Percentiles rank a stretch among this genome's conserved stretches.
These are phyloP conservation scores for Rhizoclosmatium globosum DNA, from an alignment of 192 early-diverging fungal species.

Conservation along the genomic window DNA sequence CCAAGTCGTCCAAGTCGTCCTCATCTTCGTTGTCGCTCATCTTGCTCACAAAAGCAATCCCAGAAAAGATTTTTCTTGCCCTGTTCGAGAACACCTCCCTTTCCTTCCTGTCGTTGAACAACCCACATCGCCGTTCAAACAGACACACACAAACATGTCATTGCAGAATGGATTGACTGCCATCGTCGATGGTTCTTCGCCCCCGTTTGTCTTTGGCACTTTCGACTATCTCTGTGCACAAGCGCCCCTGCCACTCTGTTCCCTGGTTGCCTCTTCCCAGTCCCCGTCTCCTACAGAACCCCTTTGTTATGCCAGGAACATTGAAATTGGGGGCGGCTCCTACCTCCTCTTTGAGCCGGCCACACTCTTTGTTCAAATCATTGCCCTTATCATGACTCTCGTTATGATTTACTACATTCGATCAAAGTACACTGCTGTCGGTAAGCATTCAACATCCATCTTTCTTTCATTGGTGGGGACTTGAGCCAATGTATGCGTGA, in stretches of 20 bases:
- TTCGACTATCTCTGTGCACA: conserved; percentile 91
- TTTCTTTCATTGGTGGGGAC: conserved; percentile 14
- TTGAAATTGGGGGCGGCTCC: conserved; percentile 77
- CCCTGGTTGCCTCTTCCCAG: conserved; percentile 77
- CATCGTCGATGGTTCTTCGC: conserved; percentile 3
- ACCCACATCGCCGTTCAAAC: no score
- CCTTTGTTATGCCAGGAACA: conserved; percentile 93
- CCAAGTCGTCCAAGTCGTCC: neutral
- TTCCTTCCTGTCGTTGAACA: neutral
- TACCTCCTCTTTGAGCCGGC: conserved; percentile 94
- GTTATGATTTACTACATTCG: conserved; percentile 99
- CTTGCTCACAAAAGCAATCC: no score
- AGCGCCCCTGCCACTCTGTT: conserved; percentile 88
- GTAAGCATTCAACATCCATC: conserved; percentile 52
- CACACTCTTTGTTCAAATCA: conserved; percentile 91
- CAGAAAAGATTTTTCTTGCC: neutral
- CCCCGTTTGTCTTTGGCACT: conserved; percentile 72
- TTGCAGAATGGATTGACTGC: neutral
- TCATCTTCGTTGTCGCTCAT: no score
- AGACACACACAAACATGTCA: neutral
- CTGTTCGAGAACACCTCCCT: neutral
- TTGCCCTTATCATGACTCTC: conserved; percentile 93
- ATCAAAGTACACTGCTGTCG: conserved; percentile 99
- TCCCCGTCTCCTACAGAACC: conserved; percentile 78
- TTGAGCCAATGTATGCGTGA: neutral